phyloP scores from a whole-genome alignment of 192 early-diverging fungal genomes.

The Rhizophlyctis rosea region DNA sequence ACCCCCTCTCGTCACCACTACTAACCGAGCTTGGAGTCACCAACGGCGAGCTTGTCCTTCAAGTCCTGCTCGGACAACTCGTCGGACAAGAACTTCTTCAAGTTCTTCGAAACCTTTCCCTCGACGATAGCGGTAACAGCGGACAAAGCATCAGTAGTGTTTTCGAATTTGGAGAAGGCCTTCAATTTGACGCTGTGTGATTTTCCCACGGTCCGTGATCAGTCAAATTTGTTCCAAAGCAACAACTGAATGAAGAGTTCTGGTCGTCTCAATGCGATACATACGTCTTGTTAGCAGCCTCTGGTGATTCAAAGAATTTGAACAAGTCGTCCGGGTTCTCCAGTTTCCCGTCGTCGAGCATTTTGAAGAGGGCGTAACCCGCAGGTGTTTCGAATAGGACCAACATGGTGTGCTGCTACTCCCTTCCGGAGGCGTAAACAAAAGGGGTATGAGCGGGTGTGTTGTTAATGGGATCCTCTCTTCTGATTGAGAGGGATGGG shows the following conservation, averaged over 20 bases:
- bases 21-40: conserved; percentile 90
- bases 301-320: conserved; percentile 87
- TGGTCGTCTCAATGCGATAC: conserved; percentile 17
- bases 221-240: no score
- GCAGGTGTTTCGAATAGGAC: conserved; percentile 97
- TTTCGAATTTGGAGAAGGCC: conserved; percentile 97
- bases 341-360: conserved; percentile 86
- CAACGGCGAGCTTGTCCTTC: conserved; percentile 88
- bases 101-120: conserved; percentile 92
- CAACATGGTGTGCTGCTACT: conserved; percentile 73
- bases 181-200: conserved; percentile 80
- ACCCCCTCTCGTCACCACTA: conserved; percentile 10
- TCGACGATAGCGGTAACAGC: conserved; percentile 95
- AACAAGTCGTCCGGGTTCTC: conserved; percentile 80
- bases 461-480: background rate
- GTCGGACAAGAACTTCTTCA: conserved; percentile 87
- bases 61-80: conserved; percentile 83
- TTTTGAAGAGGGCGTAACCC: conserved; percentile 95
- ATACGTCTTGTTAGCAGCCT: conserved; percentile 83
- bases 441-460: background rate
- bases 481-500: background rate
- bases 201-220: no score
- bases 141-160: conserved; percentile 94
- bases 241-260: no score
- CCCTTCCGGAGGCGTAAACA: background rate